Base-by-base conservation (phyloP, 176 grass and related monocot species). In the Puya raimondii region DNA sequence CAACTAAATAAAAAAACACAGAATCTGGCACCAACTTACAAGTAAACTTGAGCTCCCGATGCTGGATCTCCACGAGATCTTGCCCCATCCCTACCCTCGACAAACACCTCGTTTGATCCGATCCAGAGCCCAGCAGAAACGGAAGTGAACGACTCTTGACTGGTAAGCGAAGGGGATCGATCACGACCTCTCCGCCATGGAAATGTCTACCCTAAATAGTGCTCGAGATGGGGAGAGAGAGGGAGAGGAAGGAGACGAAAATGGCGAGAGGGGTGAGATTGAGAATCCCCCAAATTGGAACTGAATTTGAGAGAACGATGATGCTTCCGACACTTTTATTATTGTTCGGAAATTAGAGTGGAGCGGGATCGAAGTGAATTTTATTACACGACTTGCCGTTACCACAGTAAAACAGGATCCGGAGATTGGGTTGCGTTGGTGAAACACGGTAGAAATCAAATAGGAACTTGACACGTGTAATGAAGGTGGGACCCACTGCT, bases 1-100 rank as follows among this genome's bases (percentile, higher is more conserved):
- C 56, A 2, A 61, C 56, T 61, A 61, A 58, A 17, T 20, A 58
- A 17, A 18, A 20, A 61, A 18, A 16, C 16, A 61, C 16, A 21
- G 8, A 16, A 61, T 61, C 56, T 10, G 7, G 21, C 52, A 23
- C 13, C 47, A 18, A 65, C 78, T 97, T 85, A 97, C 89, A 97
- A 75, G 89, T 88, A 76, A 97, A 92, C 79, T 83, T 80, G 82
- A 97, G 93, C 76, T 97, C 93, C 16, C 82, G 71, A 0, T 86
- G 93, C 2, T 87, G 79, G 84, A 97, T 97, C 76, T 87, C 84
- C 65, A 92, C 86, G 74, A 97, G 86, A 74, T 87, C 84, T 81
- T 85, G 83, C 3, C 84, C 89, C 86, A 85, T 92, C 63, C 54
- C 75, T 56, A 4, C 57, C 10, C 18, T 63, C 57, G 17, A 48